Evolutionary conservation across 805 yeast genomes (phyloP), one percentile per base, ranked within the genome.

Genomic region (Zygosaccharomyces siamensis): DNA sequence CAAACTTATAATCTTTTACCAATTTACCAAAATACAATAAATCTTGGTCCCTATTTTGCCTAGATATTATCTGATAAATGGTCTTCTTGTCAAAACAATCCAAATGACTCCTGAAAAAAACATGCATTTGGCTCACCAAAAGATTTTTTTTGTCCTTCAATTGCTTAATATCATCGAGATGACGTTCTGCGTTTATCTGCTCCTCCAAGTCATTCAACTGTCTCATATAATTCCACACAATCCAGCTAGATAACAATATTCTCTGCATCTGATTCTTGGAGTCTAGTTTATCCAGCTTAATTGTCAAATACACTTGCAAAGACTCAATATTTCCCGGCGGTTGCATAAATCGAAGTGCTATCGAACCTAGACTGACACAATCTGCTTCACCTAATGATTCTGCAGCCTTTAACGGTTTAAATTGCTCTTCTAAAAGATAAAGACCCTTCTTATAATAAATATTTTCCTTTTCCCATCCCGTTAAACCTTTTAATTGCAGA

Each of bases 1-100:
- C 84, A 64, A 77, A 86, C 39, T 79, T 80, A 60, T 75, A 79
- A 62, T 93, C 96, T 39, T 78, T 73, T 6, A 84, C 75, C 16
- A 81, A 60, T 30, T 78, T 80, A 0, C 96, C 90, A 66, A 78
- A 88, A 50, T 72, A 76, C 1, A 92, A 58, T 12, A 89, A 68
- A 61, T 83, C 85, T 0, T 77, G 73, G 42, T 77, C 77, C 49
- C 85, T 73, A 51, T 89, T 84, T 58, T 85, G 85, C 2, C 81
- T 77, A 0, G 76, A 67, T 45, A 92, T 74, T 4, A 90, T 77
- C 60, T 88, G 89, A 58, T 84, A 86, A 0, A 86, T 71, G 0
- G 95, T 83, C 7, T 74, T 74, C 31, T 73, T 73, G 62, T 89
- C 95, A n/a, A 89, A 59, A 4, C 64, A 57, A 23, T 71, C 69